phyloP scores from a whole-genome alignment of 2,329 filamentous ascomycete species.

The Dactylellina sp. region DNA sequence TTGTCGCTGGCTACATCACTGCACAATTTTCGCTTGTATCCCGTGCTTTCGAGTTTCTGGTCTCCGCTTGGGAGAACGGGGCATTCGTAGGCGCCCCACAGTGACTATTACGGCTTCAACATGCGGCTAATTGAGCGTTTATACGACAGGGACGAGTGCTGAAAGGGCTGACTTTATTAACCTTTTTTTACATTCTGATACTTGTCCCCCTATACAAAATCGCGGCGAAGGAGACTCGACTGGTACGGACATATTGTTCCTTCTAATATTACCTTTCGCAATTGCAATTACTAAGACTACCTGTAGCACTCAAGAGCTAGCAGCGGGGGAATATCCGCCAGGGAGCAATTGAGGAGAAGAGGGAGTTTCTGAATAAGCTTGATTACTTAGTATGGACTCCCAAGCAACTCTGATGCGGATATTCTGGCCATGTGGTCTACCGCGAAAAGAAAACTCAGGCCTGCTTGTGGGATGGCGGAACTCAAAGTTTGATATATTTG shows the following conservation, averaged over 20 bases:
- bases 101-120: slow-evolving; percentile 63
- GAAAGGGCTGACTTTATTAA: slow-evolving; percentile 85
- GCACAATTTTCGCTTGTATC: slow-evolving; percentile 99
- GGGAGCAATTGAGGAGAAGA: slow-evolving; percentile 91
- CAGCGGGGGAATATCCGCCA: slow-evolving; percentile 85
- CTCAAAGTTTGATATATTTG: slow-evolving; percentile 87
- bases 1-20: slow-evolving; percentile 99
- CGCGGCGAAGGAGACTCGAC: slow-evolving; percentile 79
- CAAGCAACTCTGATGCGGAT: slow-evolving; percentile 79
- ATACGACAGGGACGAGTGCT: slow-evolving; percentile 77
- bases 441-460: slow-evolving; percentile 77
- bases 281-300: background rate
- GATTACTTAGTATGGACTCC: slow-evolving; percentile 69
- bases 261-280: background rate
- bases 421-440: slow-evolving; percentile 94
- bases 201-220: slow-evolving; percentile 86
- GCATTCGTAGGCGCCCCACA: slow-evolving; percentile 78
- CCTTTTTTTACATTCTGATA: slow-evolving; percentile 84
- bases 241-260: slow-evolving; percentile 71
- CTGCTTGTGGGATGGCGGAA: slow-evolving; percentile 97
- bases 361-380: slow-evolving; percentile 81
- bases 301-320: slow-evolving; percentile 69
- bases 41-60: slow-evolving; percentile 92
- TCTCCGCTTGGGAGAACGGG: slow-evolving; percentile 98
- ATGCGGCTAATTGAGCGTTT: slow-evolving; percentile 45